Base-by-base conservation (phyloP, 139 green algal species). In the Coccomyxa sp. region DNA sequence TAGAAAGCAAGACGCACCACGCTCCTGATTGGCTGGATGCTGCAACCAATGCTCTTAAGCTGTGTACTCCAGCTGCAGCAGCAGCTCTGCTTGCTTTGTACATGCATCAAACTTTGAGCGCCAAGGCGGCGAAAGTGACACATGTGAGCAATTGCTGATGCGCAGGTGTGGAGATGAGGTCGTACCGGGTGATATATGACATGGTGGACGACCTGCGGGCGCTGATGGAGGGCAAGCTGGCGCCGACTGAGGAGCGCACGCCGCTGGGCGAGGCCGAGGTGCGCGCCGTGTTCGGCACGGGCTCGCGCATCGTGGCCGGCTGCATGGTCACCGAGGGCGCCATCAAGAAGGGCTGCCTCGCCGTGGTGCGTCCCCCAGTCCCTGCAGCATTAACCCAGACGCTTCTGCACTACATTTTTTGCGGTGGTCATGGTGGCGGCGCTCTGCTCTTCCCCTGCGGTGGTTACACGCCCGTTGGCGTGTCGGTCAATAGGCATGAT, bases 121-220 rank as follows among this genome's bases (percentile, higher is more conserved):
- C 38, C 38, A 51, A 7, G 38, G 38, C 38, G 3, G 38, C 38
- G 7, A 51, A 7, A 3, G 3, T 3, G 38, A 51, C 3, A 7
- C 38, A 51, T 51, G 38, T 51, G 38, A 51, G 38, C 38, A 51
- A 11, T 11, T 51, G 38, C 38, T 3, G 38, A 51, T 51, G 38
- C 38, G 75, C 76, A 82, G 90, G 88, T 60, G 85, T 95, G 13
- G 86, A 94, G 45, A 81, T 98, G 51, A 84, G 84, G 32, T 88
- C 86, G 14, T 97, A 96, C 90, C 84, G 89, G 71, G 93, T 99
- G 85, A 99, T 99, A 87, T 99, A 99, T 87, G 91, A 96, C 80
- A 88, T 99, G 16, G 89, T 99, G 16, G 96, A 99, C 85, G 95
- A 99, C 81, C 89, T 99, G 28, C 94, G 95, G 57, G 94, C 91